phyloP scores from a whole-genome alignment of 208 protist species.

The Wallacemonas sp. region DNA sequence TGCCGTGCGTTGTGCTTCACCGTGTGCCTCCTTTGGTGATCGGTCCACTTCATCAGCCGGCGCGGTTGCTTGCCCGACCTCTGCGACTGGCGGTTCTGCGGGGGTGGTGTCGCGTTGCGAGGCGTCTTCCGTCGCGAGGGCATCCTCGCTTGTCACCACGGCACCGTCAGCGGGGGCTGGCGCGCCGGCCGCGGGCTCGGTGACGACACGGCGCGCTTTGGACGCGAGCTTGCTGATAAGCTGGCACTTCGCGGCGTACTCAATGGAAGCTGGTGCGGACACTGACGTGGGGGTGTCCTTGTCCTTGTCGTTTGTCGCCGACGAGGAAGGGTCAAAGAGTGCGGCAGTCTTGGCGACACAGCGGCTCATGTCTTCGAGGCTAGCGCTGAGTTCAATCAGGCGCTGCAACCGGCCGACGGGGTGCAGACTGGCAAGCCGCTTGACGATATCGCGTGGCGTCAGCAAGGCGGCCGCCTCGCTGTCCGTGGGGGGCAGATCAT shows the following conservation, averaged over 20 bases:
- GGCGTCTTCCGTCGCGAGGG: background rate
- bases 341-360: slow-evolving; percentile 39
- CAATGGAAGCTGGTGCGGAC: slow-evolving; percentile 3
- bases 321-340: background rate
- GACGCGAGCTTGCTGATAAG: slow-evolving; percentile 79
- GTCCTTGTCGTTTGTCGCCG: slow-evolving; percentile 3
- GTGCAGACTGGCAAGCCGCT: slow-evolving; percentile 53
- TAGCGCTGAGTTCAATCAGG: slow-evolving; percentile 58
- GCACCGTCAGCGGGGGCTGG: background rate
- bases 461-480: slow-evolving; percentile 35
- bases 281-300: background rate
- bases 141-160: background rate
- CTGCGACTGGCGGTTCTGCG: background rate
- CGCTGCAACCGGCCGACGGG: slow-evolving; percentile 61
- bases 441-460: slow-evolving; percentile 60
- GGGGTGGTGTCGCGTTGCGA: background rate
- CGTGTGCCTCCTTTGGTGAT: background rate
- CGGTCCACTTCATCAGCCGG: background rate
- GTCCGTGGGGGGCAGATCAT: slow-evolving; percentile 19
- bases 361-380: slow-evolving; percentile 31
- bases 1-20: background rate
- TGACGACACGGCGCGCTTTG: slow-evolving; percentile 63
- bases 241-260: slow-evolving; percentile 60
- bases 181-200: slow-evolving; percentile 8
- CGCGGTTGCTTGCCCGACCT: background rate